Percentiles rank a stretch among this genome's conserved stretches.
These are phyloP conservation scores for Colletotrichum abscissum DNA, from an alignment of 2,329 filamentous ascomycete species.

Conservation along the genomic window DNA sequence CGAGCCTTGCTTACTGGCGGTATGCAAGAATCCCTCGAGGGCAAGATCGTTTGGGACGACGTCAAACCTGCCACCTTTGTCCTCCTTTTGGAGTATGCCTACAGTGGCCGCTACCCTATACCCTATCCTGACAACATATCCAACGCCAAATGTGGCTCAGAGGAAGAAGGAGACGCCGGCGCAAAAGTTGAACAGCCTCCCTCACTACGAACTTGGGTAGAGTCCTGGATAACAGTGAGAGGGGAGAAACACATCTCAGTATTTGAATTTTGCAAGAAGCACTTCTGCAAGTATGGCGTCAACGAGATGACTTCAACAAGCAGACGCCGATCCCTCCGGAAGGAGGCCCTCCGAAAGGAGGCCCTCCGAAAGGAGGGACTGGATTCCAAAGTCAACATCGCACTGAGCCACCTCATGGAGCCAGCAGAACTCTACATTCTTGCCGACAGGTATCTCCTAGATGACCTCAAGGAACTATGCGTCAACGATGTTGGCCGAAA, in stretches of 20 bases:
- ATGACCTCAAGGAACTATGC: not conserved
- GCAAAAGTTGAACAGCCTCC: no score
- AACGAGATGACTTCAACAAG: no score
- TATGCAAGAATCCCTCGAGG: not conserved
- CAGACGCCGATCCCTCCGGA: no score
- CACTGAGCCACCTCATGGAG: not conserved
- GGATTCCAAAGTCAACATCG: fast-evolving
- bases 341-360: not conserved
- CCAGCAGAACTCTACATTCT: not conserved
- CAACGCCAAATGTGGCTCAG: fast-evolving
- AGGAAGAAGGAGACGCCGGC: not conserved
- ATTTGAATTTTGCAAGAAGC: not conserved
- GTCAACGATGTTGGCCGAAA: not conserved
- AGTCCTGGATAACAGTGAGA: no score
- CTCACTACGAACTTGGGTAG: no score
- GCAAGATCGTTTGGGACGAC: not conserved
- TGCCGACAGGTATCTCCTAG: not conserved
- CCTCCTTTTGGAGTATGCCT: not conserved
- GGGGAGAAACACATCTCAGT: not conserved
- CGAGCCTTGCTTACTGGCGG: not conserved
- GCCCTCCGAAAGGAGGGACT: not conserved
- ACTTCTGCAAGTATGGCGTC: not conserved
- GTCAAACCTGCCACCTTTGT: not conserved
- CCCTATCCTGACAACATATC: not conserved
- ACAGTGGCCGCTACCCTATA: not conserved